Conservation (phyloP, 805 yeast species). For the Cephaloascus fragrans region DNA sequence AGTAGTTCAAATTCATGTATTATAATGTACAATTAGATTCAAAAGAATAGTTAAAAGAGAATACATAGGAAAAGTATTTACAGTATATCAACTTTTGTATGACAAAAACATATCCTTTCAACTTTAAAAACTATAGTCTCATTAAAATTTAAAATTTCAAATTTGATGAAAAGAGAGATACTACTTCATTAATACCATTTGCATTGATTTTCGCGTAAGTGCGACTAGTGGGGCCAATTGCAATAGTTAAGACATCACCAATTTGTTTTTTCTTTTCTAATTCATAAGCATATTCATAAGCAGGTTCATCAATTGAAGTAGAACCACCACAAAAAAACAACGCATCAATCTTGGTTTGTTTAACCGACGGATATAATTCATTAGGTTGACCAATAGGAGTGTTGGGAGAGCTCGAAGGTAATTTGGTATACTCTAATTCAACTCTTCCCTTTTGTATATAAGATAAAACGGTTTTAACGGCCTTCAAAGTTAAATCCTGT, state of each 20-base stretch:
- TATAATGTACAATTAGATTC: background rate
- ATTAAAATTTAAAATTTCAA: no score
- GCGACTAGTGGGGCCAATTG: constrained; percentile 40
- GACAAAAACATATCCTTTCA: no score
- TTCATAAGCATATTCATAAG: constrained; percentile 44
- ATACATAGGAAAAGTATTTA: no score
- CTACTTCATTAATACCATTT: constrained; percentile 61
- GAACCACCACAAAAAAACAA: constrained; percentile 57
- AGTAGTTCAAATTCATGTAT: background rate
- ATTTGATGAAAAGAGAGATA: constrained; percentile 34
- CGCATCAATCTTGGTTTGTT: constrained; percentile 19
- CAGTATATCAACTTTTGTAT: no score
- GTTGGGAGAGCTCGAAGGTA: constrained; percentile 8
- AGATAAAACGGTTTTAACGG: constrained; percentile 42
- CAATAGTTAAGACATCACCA: constrained; percentile 48
- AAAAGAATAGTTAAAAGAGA: no score
- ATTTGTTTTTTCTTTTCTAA: constrained; percentile 24
- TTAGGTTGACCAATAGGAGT: constrained; percentile 4
- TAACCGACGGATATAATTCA: constrained; percentile 17
- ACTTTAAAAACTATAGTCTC: no score
- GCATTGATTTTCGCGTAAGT: constrained; percentile 57
- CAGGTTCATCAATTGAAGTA: constrained; percentile 60
- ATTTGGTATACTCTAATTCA: constrained; percentile 15
- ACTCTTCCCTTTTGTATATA: constrained; percentile 8
- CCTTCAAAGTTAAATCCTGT: constrained; percentile 43